Base-by-base conservation (phyloP, 1,284 basidiomycete genomes). In the Fomitopsis betulina region DNA sequence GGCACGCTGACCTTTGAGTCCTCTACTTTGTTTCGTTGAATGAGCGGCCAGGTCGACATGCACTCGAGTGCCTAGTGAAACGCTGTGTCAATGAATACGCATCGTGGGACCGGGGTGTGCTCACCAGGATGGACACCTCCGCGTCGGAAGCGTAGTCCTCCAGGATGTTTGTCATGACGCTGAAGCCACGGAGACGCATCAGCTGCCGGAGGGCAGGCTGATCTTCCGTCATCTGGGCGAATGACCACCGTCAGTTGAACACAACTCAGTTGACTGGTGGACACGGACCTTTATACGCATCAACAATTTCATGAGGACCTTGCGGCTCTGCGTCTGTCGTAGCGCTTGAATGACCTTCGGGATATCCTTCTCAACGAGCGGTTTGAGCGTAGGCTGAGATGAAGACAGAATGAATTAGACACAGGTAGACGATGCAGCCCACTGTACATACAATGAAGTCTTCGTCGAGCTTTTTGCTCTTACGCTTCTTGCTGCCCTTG, bases 171-270 rank as follows among this genome's bases (percentile, higher is more conserved):
- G 84, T 89, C 93, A 98, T 95, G 23, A 96, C 77, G 72, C 90
- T 93, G 71, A 97, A 95, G 1, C 95, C 96, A 72, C 97, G 94
- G 68, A 98, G 78, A 32, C 95, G 90, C 85, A 98, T 93, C 55
- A 98, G 79, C 69, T 94, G 86, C 47, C 93, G 84, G 38, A 96
- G 80, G 19, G 94, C 86, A 0, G 83, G 79, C 45, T 85, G 81
- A 59, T 97, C 94, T 39, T 89, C 86, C 1, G 95, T 96, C 65
- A 96, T 88, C 91, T 95, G 69, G 13, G 35, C n/a, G 56, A 15
- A 55, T 8, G 12, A 15, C 25, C 7, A 27, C 17, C 5, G 27
- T 19, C 23, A 25, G 27, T 54, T 42, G 10, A 17, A 12, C 5
- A 25, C 45, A 25, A 59, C 32, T n/a, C 17, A 47, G 30, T 2